Evolutionary conservation across 345 rosid genomes (phyloP).

Genomic region (Boechera retrofracta): DNA sequence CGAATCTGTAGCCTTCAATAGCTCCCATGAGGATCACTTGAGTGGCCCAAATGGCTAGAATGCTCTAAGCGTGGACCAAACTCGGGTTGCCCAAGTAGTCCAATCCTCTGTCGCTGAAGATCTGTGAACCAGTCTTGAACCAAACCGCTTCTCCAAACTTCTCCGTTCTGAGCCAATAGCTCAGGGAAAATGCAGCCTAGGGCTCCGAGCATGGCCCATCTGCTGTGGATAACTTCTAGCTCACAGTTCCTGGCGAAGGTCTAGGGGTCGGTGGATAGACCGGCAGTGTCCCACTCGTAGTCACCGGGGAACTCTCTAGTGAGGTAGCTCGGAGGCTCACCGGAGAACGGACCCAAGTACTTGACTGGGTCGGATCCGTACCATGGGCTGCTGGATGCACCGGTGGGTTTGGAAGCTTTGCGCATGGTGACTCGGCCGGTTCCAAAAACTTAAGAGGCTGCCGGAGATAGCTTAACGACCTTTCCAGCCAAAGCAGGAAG

Average conservation of each 20-base stretch:
- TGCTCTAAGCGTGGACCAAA: constrained; percentile 71
- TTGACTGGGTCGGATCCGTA: constrained; percentile 68
- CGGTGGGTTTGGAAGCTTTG: not conserved
- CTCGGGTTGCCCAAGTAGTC: constrained; percentile 78
- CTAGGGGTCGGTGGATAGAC: constrained; percentile 74
- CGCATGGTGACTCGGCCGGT: constrained; percentile 16
- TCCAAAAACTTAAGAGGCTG: constrained; percentile 1
- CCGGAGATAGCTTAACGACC: not conserved
- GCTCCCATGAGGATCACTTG: constrained; percentile 70
- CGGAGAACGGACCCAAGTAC: constrained; percentile 75
- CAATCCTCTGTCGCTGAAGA: constrained; percentile 74
- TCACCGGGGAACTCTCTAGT: constrained; percentile 65
- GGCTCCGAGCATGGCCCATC: constrained; percentile 81
- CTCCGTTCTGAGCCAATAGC: constrained; percentile 41
- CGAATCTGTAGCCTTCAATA: constrained; percentile 66
- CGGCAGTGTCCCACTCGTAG: constrained; percentile 51
- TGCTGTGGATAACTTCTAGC: constrained; percentile 70
- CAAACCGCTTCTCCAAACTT: constrained; percentile 33
- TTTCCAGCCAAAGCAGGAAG: constrained; percentile 18
- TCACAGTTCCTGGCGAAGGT: constrained; percentile 79
- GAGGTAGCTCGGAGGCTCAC: constrained; percentile 68
- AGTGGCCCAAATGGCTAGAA: constrained; percentile 70
- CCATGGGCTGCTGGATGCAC: constrained; percentile 37
- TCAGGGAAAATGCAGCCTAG: constrained; percentile 75
- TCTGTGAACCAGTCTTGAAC: constrained; percentile 51